phyloP scores from a whole-genome alignment of 1,284 basidiomycete genomes.

The Ceratobasidium sp. region DNA sequence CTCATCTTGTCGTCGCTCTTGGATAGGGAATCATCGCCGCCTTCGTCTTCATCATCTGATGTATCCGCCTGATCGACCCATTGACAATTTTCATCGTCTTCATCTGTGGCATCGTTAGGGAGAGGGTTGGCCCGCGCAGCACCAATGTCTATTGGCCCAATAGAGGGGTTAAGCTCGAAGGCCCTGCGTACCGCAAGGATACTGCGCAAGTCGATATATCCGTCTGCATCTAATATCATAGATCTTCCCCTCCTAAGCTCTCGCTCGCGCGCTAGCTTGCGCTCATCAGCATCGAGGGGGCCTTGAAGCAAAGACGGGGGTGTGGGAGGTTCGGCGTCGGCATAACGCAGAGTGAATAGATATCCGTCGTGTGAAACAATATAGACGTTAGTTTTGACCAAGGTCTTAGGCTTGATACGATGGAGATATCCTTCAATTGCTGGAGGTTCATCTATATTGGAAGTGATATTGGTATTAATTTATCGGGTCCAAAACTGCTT shows the following conservation, averaged over 20 bases:
- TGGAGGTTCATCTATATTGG: conserved; percentile 66
- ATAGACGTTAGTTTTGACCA: conserved; percentile 71
- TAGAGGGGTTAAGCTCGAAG: conserved; percentile 59
- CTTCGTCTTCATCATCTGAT: conserved; percentile 69
- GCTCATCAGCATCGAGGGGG: conserved; percentile 44
- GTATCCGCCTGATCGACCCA: conserved; percentile 58
- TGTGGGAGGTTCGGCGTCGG: conserved; percentile 71
- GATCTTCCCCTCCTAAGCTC: conserved; percentile 71
- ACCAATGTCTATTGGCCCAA: conserved; percentile 14
- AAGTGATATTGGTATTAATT: neutral
- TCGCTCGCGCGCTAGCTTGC: conserved; percentile 55
- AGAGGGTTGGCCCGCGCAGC: conserved; percentile 16
- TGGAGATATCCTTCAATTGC: conserved; percentile 83
- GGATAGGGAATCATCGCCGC: conserved; percentile 69
- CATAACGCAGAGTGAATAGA: conserved; percentile 68
- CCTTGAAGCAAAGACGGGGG: conserved; percentile 60
- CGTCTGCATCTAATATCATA: conserved; percentile 73
- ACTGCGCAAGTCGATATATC: conserved; percentile 73
- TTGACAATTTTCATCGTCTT: conserved; percentile 54
- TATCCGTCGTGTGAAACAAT: conserved; percentile 77
- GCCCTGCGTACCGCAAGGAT: conserved; percentile 73
- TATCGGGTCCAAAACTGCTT: neutral
- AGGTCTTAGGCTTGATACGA: conserved; percentile 71
- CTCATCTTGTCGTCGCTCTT: conserved; percentile 59
- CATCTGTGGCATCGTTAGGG: conserved; percentile 5